Evolutionary conservation across 208 protist species (phyloP).

Genomic region (Spironucleus salmonicida): DNA sequence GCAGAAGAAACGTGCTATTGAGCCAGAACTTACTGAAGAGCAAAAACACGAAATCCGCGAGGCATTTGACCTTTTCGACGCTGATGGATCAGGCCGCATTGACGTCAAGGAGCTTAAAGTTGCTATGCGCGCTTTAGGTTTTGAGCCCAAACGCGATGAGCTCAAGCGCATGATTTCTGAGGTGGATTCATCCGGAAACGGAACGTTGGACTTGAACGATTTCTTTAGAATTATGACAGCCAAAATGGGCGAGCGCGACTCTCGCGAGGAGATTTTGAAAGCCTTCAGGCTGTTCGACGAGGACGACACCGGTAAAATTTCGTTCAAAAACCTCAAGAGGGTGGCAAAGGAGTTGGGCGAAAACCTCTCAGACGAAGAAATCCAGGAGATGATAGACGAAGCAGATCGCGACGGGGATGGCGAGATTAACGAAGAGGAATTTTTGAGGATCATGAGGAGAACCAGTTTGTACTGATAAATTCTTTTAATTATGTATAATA

Average conservation of each 20-base stretch:
- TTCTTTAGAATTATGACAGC: conserved; percentile 72
- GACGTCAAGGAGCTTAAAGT: conserved; percentile 72
- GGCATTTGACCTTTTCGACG: conserved; percentile 53
- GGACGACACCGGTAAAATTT: conserved; percentile 74
- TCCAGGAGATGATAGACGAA: conserved; percentile 63
- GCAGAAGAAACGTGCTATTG: not conserved
- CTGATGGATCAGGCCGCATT: conserved; percentile 53
- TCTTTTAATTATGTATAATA: no score
- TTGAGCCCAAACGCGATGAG: conserved; percentile 72
- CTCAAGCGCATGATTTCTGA: conserved; percentile 58
- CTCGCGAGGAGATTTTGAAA: conserved; percentile 73
- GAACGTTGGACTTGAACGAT: conserved; percentile 62
- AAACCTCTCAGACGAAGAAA: conserved; percentile 61
- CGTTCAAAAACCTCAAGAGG: conserved; percentile 65
- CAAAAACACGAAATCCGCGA: conserved; percentile 50
- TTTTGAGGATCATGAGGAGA: conserved; percentile 38
- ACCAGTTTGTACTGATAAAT: conserved; percentile 37
- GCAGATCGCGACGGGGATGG: conserved; percentile 57
- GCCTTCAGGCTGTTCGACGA: conserved; percentile 84
- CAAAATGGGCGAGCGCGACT: conserved; percentile 68
- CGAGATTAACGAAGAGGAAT: conserved; percentile 43
- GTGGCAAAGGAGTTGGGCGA: conserved; percentile 69
- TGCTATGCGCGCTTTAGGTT: conserved; percentile 57
- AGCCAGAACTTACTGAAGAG: conserved; percentile 42
- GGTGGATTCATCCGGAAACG: conserved; percentile 48